A percentile compares a stretch with the other conserved stretches of the same genome.
Evolutionary conservation across 192 early-diverging fungal genomes (phyloP).

Genomic region (Mortierella antarctica): DNA sequence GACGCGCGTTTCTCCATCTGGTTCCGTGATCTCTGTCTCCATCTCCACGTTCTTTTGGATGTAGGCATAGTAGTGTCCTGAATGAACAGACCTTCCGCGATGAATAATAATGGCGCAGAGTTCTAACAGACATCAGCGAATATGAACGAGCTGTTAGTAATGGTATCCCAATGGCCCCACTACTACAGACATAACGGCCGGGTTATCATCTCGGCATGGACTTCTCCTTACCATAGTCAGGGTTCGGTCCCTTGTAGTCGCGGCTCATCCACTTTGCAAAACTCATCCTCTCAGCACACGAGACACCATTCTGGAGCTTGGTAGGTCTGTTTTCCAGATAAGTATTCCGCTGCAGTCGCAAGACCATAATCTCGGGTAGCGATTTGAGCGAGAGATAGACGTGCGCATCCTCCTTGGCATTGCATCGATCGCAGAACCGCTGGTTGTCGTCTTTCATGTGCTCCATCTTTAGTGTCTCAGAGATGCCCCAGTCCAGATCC

Average conservation of each 20-base stretch:
- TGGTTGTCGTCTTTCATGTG: conserved; percentile 47
- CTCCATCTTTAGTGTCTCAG: conserved; percentile 44
- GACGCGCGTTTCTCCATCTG: conserved; percentile 10
- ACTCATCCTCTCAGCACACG: conserved; percentile 28
- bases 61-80: conserved; percentile 47
- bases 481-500: conserved; percentile 46
- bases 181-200: neutral
- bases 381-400: conserved; percentile 32
- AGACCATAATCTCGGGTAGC: conserved; percentile 42
- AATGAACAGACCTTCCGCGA: conserved; percentile 31
- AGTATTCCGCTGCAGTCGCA: conserved; percentile 43
- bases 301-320: conserved; percentile 45
- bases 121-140: conserved; percentile 5
- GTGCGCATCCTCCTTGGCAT: conserved; percentile 38
- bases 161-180: no score
- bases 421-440: conserved; percentile 40
- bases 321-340: conserved; percentile 28
- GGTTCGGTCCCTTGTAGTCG: conserved; percentile 6
- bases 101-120: conserved; percentile 45
- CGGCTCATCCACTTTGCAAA: conserved; percentile 39
- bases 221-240: conserved; percentile 18
- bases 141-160: neutral
- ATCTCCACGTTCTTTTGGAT: conserved; percentile 37
- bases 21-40: conserved; percentile 26
- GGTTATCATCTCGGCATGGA: neutral